Evolutionary conservation across 1,284 basidiomycete species (phyloP).

Genomic region (Coriolopsis trogii): DNA sequence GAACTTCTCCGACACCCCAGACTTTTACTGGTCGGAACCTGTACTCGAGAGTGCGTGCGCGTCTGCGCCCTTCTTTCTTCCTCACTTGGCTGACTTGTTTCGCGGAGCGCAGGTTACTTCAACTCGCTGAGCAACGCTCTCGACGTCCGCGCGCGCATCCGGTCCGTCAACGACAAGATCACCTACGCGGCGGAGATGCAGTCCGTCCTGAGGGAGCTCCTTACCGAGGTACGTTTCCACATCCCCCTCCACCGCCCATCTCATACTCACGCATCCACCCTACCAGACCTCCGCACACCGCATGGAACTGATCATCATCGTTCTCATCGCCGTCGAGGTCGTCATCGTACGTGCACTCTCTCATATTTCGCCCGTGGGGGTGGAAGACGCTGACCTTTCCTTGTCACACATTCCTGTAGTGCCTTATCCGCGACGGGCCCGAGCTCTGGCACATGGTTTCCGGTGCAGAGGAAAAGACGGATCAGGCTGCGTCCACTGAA

Average conservation of each 20-base stretch:
- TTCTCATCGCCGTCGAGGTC: conserved; percentile 89
- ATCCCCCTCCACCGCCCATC: neutral
- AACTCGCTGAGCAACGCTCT: conserved; percentile 80
- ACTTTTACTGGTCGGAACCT: conserved; percentile 92
- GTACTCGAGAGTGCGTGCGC: conserved; percentile 80
- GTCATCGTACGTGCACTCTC: conserved; percentile 64
- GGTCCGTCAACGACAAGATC: conserved; percentile 88
- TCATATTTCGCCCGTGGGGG: neutral
- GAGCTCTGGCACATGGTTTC: conserved; percentile 62
- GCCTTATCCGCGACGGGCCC: conserved; percentile 61
- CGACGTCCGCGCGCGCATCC: conserved; percentile 80
- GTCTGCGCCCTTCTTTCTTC: too few relatives aligned
- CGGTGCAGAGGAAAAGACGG: conserved; percentile 19
- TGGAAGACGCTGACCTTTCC: too few relatives aligned
- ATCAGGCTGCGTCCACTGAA: neutral
- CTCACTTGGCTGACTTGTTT: neutral
- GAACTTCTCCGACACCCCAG: conserved; percentile 86
- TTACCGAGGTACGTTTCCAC: conserved; percentile 65
- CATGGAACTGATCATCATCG: conserved; percentile 92
- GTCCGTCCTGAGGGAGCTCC: conserved; percentile 72
- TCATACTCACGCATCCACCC: neutral
- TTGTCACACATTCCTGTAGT: conserved; percentile 44
- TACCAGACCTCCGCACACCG: conserved; percentile 78
- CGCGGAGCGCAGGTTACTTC: conserved; percentile 66
- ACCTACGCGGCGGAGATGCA: conserved; percentile 90